These are phyloP conservation scores for Entomortierella chlamydospora DNA, from an alignment of 192 early-diverging fungal species.

Conservation along the genomic window DNA sequence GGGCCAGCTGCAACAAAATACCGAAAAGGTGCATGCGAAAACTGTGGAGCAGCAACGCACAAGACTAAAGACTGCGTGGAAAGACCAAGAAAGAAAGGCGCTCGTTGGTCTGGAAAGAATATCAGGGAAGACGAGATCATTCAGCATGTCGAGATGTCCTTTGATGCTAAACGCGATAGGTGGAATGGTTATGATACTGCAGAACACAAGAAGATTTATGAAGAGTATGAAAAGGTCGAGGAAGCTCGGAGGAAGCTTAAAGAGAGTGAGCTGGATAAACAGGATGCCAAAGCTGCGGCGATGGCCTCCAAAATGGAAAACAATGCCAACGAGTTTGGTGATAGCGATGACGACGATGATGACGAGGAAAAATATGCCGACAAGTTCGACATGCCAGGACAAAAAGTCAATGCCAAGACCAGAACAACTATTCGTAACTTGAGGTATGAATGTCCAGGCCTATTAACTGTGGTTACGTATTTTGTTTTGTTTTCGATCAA, in stretches of 20 bases:
- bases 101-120: constrained; percentile 86
- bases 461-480: too few species aligned
- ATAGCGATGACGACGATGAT: constrained; percentile 82
- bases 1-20: constrained; percentile 91
- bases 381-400: constrained; percentile 84
- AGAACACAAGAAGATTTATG: constrained; percentile 81
- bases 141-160: constrained; percentile 78
- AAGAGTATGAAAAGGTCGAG: constrained; percentile 95
- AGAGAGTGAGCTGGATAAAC: constrained; percentile 79
- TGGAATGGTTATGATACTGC: constrained; percentile 98
- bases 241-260: constrained; percentile 85
- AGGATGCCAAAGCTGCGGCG: constrained; percentile 61
- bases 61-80: constrained; percentile 96
- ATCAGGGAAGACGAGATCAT: constrained; percentile 87
- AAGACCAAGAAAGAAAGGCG: constrained; percentile 88
- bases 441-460: constrained; percentile 59
- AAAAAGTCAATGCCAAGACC: constrained; percentile 88
- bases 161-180: constrained; percentile 96
- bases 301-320: constrained; percentile 65
- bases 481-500: neutral
- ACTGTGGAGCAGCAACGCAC: constrained; percentile 97
- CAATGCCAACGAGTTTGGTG: constrained; percentile 60
- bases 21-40: constrained; percentile 95
- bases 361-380: constrained; percentile 95
- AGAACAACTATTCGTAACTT: constrained; percentile 96